Base-by-base conservation (phyloP, 345 rosid species). In the Chamaenerion angustifolium region DNA sequence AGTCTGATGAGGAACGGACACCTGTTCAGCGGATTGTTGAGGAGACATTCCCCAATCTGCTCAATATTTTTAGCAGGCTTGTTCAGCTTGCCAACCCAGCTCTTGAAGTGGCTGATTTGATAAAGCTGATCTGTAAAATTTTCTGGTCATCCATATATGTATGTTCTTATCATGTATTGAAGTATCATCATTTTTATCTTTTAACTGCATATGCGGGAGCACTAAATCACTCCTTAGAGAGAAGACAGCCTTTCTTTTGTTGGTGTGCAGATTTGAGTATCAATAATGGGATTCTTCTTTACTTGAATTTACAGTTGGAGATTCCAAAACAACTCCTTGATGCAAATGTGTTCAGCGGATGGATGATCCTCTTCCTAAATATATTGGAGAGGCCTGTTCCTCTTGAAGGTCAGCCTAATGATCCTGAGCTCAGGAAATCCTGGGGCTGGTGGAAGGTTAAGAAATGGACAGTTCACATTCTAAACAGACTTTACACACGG, bases 371-470 rank as follows among this genome's bases (percentile, higher is more conserved):
- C 59, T 88, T 93, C 80, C 75, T 88, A 68, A 93, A 54, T 62
- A 64, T 88, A 66, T 68, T 84, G 83, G 96, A 93, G 74, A 82
- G 95, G 68, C 79, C 94, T 49, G 87, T 93, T 62, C 94, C 92
- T n/a, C 23, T 59, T n/a, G 99, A 93, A 67, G 96, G 95, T 12
- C 92, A 93, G 68, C 96, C 96, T 65, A 42, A 61, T 48, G 96
- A 93, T 68, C 88, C 79, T 0, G 99, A 93, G 55, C 72, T 78
- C 21, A 77, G 96, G 73, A 93, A 88, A 71, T 77, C 94, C 45
- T 93, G 99, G 99, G 97, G 96, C 19, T 93, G 99, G 99, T 93
- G 99, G 99, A 93, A 93, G 69, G 88, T 93, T 81, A 93, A 93
- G 79, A 93, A 93, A 66, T 93, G 99, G 99, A 93, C 94, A 0